phyloP scores from a whole-genome alignment of 163 green algal species.

The Prototheca cutis region DNA sequence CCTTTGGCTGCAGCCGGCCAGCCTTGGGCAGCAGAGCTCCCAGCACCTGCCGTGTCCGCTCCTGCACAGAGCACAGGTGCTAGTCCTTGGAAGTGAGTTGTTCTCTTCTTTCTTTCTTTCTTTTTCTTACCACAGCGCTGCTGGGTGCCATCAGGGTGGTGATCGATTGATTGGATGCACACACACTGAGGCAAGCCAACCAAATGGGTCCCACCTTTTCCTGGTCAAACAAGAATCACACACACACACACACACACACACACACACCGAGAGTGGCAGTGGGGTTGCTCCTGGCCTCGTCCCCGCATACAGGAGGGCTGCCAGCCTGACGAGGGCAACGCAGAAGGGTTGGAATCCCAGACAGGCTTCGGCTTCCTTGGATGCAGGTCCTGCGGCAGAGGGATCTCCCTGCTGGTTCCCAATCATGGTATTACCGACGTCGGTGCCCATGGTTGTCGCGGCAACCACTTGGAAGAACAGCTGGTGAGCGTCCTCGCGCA shows the following conservation, averaged over 20 bases:
- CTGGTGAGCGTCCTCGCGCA: not conserved
- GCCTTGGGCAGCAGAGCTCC: not conserved
- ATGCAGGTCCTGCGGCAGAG: not conserved
- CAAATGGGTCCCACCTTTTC: too few relatives aligned
- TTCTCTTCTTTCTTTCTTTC: not conserved
- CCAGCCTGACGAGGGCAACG: slow-evolving; percentile 11
- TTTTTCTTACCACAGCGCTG: too few relatives aligned
- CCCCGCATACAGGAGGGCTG: not conserved
- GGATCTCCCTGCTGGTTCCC: not conserved
- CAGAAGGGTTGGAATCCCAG: slow-evolving; percentile 14
- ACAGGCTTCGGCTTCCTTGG: slow-evolving; percentile 1
- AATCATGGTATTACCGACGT: too few relatives aligned
- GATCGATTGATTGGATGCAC: too few relatives aligned
- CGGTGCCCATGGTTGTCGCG: too few relatives aligned
- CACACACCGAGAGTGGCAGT: not conserved
- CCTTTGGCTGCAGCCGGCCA: not conserved
- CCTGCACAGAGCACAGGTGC: not conserved
- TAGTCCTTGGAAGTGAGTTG: not conserved
- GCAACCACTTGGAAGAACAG: not conserved
- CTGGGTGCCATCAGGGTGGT: too few relatives aligned
- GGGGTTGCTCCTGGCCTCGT: not conserved
- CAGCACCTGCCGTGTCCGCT: not conserved
- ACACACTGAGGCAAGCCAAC: too few relatives aligned
- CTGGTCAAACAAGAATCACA: not conserved
- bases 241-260: not conserved